Evolutionary conservation across 1,284 basidiomycete genomes (phyloP).

Genomic region (Heliocybe sulcata): DNA sequence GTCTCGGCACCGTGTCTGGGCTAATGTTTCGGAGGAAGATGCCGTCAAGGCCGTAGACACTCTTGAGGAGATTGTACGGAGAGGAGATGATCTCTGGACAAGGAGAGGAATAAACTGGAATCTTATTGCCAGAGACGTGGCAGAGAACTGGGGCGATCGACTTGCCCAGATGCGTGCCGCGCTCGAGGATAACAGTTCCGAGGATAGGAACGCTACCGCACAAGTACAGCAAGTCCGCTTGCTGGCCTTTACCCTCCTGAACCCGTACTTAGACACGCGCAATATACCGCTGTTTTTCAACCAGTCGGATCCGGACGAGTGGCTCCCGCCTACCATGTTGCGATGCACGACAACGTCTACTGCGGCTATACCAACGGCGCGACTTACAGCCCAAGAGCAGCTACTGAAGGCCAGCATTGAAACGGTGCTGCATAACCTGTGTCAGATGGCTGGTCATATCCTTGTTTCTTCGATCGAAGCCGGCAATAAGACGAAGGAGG

Average conservation of each 20-base stretch:
- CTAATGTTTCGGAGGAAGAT: constrained; percentile 1
- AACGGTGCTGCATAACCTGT: background rate
- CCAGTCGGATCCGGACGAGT: background rate
- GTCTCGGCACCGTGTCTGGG: constrained; percentile 1
- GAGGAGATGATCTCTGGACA: background rate
- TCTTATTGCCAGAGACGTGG: background rate
- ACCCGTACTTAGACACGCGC: constrained; percentile 1
- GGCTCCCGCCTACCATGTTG: background rate
- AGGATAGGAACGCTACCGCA: background rate
- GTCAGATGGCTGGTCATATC: background rate
- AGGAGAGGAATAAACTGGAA: background rate
- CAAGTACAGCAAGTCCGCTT: background rate
- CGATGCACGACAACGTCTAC: background rate
- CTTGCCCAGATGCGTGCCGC: background rate
- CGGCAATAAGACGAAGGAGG: background rate
- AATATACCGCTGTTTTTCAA: background rate
- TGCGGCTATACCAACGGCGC: background rate
- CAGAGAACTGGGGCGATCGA: constrained; percentile 2
- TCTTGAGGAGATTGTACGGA: background rate
- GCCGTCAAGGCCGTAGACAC: background rate
- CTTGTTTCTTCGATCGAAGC: background rate
- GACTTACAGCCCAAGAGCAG: background rate
- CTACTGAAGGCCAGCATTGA: background rate
- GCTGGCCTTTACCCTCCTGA: background rate
- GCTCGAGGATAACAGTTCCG: background rate